Conservation (phyloP, 441 rosid species). For the Pelargonium australe region DNA sequence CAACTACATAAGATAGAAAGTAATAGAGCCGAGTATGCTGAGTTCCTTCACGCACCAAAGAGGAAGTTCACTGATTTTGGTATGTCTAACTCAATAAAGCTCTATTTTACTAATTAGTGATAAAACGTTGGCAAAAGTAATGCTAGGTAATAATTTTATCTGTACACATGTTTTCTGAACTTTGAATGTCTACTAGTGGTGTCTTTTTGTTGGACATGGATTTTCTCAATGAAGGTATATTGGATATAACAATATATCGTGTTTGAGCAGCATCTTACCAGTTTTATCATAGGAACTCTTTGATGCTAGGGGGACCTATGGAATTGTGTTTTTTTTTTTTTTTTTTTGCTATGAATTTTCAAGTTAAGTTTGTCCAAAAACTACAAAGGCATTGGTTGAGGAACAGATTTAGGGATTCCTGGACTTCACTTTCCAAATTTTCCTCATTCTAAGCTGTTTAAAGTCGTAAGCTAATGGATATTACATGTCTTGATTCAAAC, state of each 20-base stretch:
- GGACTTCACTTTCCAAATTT: not conserved
- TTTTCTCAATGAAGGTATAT: not conserved
- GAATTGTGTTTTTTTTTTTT: not conserved
- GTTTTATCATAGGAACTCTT: not conserved
- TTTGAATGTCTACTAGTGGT: not conserved
- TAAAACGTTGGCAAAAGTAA: not conserved
- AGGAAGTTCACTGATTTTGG: constrained; percentile 77
- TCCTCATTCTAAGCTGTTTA: no score
- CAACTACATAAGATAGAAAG: constrained; percentile 87
- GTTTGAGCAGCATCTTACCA: not conserved
- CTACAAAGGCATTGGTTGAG: not conserved
- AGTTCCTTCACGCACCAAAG: constrained; percentile 88
- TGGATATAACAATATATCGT: not conserved
- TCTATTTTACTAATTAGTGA: not conserved
- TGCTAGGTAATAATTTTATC: not conserved
- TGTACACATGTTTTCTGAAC: not conserved
- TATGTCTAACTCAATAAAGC: constrained; percentile 23
- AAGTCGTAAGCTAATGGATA: no score
- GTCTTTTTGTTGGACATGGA: not conserved
- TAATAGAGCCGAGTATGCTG: constrained; percentile 74
- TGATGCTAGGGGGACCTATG: not conserved
- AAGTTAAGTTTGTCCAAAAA: not conserved
- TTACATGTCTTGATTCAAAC: no score
- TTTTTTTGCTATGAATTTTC: not conserved
- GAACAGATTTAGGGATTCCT: not conserved